Evolutionary conservation across 2,329 filamentous ascomycete species (phyloP), one percentile per base, ranked within the genome.

Genomic region (Trichoderma atroviride): DNA sequence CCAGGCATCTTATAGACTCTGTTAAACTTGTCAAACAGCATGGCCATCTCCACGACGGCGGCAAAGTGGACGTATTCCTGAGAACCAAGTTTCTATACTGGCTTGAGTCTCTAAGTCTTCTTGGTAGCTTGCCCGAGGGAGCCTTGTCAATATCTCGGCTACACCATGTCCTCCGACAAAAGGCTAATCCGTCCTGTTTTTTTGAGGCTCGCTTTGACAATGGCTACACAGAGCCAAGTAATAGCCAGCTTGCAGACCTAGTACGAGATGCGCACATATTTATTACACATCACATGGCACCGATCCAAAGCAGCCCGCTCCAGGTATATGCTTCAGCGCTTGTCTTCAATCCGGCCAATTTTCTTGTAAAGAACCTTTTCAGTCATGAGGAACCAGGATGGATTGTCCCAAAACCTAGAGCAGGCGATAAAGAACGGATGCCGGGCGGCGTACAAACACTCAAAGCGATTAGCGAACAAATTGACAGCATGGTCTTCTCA

Each of bases 41-140:
- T 43, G 40, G 40, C 5, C 19, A 43, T n/a, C 40, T 43, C 16
- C 16, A 10, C 3, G 40, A n/a, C 19, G 7, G 19, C 7, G 40
- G 19, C 19, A 43, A 19, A 43, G 40, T 43, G 40, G 40, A 43
- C 40, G 7, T 9, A 19, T 43, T 43, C 16, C 14, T 43, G 40
- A 43, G 75, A 70, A 64, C 72, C 16, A 77, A 80, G 7, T 77
- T 77, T 62, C 75, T 84, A 1, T 76, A 83, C 64, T 84, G 80
- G 82, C 74, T 85, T 3, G 82, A 84, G 68, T 78, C 79, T 40
- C 75, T 84, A 1, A 80, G 79, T 60, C 74, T 82, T 4, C 70
- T 80, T 6, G 53, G 62, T 9, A 70, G 71, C 53, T 72, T 77
- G 5, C 71, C 72, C 7, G 57, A 74, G 69, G 79, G 69, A 11